Percentiles rank a stretch among this genome's conserved stretches.
Evolutionary conservation across 768 basidiomycete species (phyloP).

Genomic region (Leccinum subgranulosum): DNA sequence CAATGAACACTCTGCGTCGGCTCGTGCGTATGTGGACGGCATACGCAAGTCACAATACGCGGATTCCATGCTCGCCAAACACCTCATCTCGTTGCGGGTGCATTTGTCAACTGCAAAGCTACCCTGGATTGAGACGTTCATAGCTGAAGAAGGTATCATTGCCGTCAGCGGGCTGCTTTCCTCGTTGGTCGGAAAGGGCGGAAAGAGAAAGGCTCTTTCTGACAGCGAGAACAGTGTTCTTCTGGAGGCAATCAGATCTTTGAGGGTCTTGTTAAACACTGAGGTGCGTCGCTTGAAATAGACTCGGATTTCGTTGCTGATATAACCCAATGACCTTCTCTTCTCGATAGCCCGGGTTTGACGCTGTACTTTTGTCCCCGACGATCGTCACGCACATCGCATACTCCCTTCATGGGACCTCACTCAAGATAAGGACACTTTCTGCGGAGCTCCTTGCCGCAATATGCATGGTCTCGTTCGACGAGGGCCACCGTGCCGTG

Average conservation of each 20-base stretch:
- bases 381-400: conserved; percentile 69
- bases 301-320: background rate
- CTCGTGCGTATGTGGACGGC: conserved; percentile 61
- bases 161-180: conserved; percentile 57
- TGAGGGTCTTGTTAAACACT: conserved; percentile 82
- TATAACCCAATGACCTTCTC: background rate
- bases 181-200: conserved; percentile 60
- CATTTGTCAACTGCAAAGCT: conserved; percentile 82
- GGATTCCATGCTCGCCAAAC: conserved; percentile 66
- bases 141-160: conserved; percentile 60
- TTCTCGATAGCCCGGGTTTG: conserved; percentile 63
- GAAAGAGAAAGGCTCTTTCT: conserved; percentile 54
- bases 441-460: conserved; percentile 80
- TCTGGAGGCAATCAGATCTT: conserved; percentile 72
- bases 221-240: conserved; percentile 70
- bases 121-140: conserved; percentile 75
- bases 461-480: conserved; percentile 69
- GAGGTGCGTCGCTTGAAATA: conserved; percentile 46
- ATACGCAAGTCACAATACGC: conserved; percentile 52
- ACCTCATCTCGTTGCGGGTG: conserved; percentile 78
- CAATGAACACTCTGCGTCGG: conserved; percentile 44
- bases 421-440: conserved; percentile 65
- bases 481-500: conserved; percentile 71
- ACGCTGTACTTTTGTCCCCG: conserved; percentile 58
- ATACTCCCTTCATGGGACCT: conserved; percentile 64